Conservation (phyloP, 371 early-diverging fungal species). For the Gilbertella persicaria region DNA sequence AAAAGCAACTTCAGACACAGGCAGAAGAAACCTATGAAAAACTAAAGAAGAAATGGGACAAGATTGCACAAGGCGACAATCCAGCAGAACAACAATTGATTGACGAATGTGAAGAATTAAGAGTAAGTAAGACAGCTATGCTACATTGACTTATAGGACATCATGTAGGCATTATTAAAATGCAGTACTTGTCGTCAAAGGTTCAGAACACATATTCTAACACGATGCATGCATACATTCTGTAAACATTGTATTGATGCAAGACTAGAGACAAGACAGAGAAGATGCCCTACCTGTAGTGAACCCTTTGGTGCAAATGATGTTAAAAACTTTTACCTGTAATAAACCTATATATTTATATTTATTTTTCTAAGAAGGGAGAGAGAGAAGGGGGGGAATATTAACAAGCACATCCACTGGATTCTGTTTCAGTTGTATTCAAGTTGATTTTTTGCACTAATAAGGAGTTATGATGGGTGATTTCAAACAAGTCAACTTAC, state of each 20-base stretch:
- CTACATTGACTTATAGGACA: slow-evolving; percentile 17
- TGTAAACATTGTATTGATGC: slow-evolving; percentile 94
- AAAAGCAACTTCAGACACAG: slow-evolving; percentile 51
- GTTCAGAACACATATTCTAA: slow-evolving; percentile 84
- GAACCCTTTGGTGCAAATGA: slow-evolving; percentile 92
- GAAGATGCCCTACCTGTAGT: slow-evolving; percentile 98
- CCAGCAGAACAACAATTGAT: slow-evolving; percentile 55
- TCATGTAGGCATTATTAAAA: slow-evolving; percentile 78
- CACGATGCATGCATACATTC: slow-evolving; percentile 96
- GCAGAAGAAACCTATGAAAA: slow-evolving; percentile 58
- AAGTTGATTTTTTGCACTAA: slow-evolving; percentile 38
- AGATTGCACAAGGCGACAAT: slow-evolving; percentile 47
- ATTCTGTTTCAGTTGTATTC: slow-evolving; percentile 25
- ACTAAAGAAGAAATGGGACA: slow-evolving; percentile 60
- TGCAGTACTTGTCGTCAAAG: slow-evolving; percentile 86
- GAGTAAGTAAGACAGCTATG: slow-evolving; percentile 20
- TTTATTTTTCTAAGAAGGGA: no score
- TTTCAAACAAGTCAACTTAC: no score
- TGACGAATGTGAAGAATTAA: slow-evolving; percentile 47
- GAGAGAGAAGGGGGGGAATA: no score
- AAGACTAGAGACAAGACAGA: slow-evolving; percentile 88
- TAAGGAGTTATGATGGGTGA: not conserved
- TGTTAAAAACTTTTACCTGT: slow-evolving; percentile 89
- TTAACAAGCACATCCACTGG: slow-evolving; percentile 36
- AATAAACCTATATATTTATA: no score